Conservation (phyloP, 2,329 filamentous ascomycete genomes). For the Metarhizium guizhouense region DNA sequence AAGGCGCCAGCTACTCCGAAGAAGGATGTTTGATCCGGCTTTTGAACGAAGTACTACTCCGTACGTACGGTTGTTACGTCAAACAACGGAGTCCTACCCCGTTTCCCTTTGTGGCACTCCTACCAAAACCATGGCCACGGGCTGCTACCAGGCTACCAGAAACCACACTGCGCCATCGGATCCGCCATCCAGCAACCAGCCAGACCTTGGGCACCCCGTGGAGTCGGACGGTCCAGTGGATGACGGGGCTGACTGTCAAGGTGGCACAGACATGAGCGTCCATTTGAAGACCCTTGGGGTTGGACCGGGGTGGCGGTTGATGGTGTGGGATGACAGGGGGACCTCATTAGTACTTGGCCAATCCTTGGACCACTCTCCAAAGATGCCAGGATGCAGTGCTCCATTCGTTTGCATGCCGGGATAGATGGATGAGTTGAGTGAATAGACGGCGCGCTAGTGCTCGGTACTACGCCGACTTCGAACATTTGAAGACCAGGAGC, state of each 20-base stretch:
- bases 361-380: too few relatives aligned
- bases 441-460: too few relatives aligned
- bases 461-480: neutral
- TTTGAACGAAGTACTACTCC: too few relatives aligned
- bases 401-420: too few relatives aligned
- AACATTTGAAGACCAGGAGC: neutral
- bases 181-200: too few relatives aligned
- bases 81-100: too few relatives aligned
- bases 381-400: too few relatives aligned
- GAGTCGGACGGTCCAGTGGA: neutral
- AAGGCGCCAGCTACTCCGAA: too few relatives aligned
- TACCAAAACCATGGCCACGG: neutral
- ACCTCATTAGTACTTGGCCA: neutral
- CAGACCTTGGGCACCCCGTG: too few relatives aligned
- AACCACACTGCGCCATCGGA: neutral
- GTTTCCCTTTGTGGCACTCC: neutral
- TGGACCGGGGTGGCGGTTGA: neutral
- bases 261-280: neutral
- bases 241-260: neutral
- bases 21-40: too few relatives aligned
- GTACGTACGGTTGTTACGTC: too few relatives aligned
- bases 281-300: neutral
- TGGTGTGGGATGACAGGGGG: neutral
- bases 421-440: too few relatives aligned
- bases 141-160: neutral